Base-by-base conservation (phyloP, 2,329 filamentous ascomycete species). In the Sporothrix pallida region DNA sequence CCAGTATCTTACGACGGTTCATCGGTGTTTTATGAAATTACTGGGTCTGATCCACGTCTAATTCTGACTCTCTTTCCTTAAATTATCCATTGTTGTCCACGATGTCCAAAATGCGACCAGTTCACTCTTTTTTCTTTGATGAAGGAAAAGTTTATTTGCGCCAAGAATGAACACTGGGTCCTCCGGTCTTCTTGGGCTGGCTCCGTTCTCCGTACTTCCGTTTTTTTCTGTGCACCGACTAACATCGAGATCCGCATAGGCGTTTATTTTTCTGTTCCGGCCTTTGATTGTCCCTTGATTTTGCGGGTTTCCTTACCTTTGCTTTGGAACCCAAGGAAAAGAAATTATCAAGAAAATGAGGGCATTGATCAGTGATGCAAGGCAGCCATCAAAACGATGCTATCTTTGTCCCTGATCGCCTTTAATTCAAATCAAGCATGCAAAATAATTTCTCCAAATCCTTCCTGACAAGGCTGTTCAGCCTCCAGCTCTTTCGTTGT, bases 121-220 rank as follows among this genome's bases (percentile, higher is more conserved):
- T 56, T 17, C 20, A 26, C 23, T 26, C 6, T 54, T 20, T 52
- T 56, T 56, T 60, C 31, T 63, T 63, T 63, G 20, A 15, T 62
- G 1, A 20, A 23, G 23, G 20, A 48, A 26, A 31, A 17, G 26
- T 26, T 37, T 37, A 37, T 37, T 37, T 37, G 31, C 31, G 31
- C 31, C 31, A 37, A 37, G 31, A 37, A 37, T 37, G 31, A 31
- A 4, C 44, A 12, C 63, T 67, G 63, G 63, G 63, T 26, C 60
- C 31, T 13, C 23, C 63, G 63, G 63, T 50, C 63, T 67, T 67
- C 44, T 50, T 7, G 26, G 44, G 23, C 44, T 67, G 44, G 44
- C 50, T 67, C 63, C 63, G 63, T 20, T 50, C 20, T 50, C 63
- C 63, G 63, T 67, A 31, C 63, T 26, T 50, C n/a, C 15, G 44